Percentiles rank a stretch among this genome's conserved stretches.
Conservation (phyloP, 139 green algal species). For the Auxenochlorella pyrenoidosa region DNA sequence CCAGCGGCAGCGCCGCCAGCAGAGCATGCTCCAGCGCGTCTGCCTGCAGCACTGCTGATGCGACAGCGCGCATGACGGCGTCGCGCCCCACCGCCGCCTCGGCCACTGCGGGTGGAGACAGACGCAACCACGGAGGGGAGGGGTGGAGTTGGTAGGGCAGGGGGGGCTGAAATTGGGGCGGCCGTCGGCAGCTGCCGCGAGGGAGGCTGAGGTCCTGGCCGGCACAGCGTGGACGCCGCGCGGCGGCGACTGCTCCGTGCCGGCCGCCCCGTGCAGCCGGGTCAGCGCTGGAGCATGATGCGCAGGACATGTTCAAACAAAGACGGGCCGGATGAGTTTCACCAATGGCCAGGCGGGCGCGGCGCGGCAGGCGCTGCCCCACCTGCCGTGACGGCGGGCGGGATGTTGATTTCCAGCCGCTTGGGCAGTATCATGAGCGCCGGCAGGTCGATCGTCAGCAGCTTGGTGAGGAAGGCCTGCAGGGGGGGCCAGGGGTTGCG, state of each 20-base stretch:
- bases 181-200: too few relatives aligned
- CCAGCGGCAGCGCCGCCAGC: conserved; percentile 83
- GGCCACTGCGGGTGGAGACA: conserved; percentile 59
- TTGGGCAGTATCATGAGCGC: conserved; percentile 95
- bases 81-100: conserved; percentile 92
- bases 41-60: conserved; percentile 86
- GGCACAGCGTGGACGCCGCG: too few relatives aligned
- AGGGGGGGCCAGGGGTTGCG: conserved; percentile 66
- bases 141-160: neutral
- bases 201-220: too few relatives aligned
- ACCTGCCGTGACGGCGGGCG: conserved; percentile 79
- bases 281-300: too few relatives aligned
- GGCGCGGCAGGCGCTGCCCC: neutral
- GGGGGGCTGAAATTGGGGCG: too few relatives aligned
- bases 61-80: conserved; percentile 92
- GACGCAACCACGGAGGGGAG: neutral
- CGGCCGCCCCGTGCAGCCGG: too few relatives aligned
- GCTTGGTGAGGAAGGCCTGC: conserved; percentile 86
- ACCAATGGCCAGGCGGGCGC: neutral
- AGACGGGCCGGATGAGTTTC: too few relatives aligned
- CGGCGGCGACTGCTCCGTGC: too few relatives aligned
- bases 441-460: conserved; percentile 94
- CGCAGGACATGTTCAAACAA: too few relatives aligned
- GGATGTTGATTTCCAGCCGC: conserved; percentile 91
- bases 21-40: conserved; percentile 89